Percentiles rank a stretch among this genome's conserved stretches.
Evolutionary conservation across 495 filamentous ascomycete species (phyloP).

Genomic region (Hypoxylon cercidicola): DNA sequence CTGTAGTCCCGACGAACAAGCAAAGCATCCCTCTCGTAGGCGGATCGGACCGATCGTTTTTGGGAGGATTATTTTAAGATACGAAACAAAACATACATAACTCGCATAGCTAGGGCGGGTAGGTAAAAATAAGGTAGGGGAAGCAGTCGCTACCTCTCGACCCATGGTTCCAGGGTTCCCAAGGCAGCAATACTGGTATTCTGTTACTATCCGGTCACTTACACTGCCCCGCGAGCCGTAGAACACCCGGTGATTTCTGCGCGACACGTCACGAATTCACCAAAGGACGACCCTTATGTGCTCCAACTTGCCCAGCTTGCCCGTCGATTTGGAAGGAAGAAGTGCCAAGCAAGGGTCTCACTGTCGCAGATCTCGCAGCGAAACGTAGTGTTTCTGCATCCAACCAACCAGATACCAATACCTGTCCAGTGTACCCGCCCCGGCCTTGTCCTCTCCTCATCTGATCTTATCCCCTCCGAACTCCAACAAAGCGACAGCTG

Average conservation of each 20-base stretch:
- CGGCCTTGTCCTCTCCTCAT: slow-evolving; percentile 11
- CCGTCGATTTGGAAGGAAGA: slow-evolving; percentile 13
- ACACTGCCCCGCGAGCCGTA: slow-evolving; percentile 36
- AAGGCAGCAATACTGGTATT: slow-evolving; percentile 17
- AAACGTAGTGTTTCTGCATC: slow-evolving; percentile 31
- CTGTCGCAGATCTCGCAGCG: slow-evolving; percentile 38
- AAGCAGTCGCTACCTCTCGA: slow-evolving; percentile 7
- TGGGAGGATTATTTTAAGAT: slow-evolving; percentile 40
- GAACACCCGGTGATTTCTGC: slow-evolving; percentile 23
- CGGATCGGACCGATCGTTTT: slow-evolving; percentile 18
- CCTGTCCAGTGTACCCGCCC: slow-evolving; percentile 11
- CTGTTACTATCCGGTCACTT: slow-evolving; percentile 19
- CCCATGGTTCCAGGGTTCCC: slow-evolving; percentile 1
- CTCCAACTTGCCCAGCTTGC: slow-evolving; percentile 15
- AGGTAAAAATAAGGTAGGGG: slow-evolving; percentile 5
- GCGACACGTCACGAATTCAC: slow-evolving; percentile 39
- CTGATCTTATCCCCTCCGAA: slow-evolving; percentile 11
- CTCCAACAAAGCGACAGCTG: slow-evolving; percentile 10
- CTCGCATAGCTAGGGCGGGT: slow-evolving; percentile 5
- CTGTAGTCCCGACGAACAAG: slow-evolving; percentile 3
- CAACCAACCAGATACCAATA: slow-evolving; percentile 15
- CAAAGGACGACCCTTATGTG: slow-evolving; percentile 18
- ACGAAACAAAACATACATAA: slow-evolving; percentile 31
- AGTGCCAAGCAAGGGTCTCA: slow-evolving; percentile 37
- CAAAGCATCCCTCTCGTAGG: background rate